These are phyloP conservation scores for Cercospora zeina DNA, from an alignment of 2,329 filamentous ascomycete species.

Conservation along the genomic window DNA sequence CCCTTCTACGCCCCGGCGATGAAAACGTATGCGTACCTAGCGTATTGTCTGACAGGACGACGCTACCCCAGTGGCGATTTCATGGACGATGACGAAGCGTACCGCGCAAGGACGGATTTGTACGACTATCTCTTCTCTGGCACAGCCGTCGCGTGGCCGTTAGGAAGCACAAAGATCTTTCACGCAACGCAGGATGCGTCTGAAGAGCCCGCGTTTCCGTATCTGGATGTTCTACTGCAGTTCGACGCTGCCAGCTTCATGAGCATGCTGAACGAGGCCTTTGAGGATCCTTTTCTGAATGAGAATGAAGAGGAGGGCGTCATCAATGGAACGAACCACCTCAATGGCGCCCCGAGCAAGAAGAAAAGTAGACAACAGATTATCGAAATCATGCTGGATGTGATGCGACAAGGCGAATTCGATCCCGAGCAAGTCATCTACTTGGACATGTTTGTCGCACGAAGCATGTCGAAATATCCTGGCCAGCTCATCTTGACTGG, in stretches of 20 bases:
- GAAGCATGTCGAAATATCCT: conserved; percentile 93
- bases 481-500: conserved; percentile 92
- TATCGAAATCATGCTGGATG: conserved; percentile 83
- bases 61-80: conserved; percentile 83
- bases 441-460: conserved; percentile 96
- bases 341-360: conserved; percentile 35
- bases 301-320: conserved; percentile 57
- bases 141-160: conserved; percentile 73
- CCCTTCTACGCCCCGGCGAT: conserved; percentile 67
- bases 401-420: conserved; percentile 80
- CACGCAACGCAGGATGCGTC: conserved; percentile 57
- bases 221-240: conserved; percentile 77
- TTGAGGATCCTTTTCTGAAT: conserved; percentile 92
- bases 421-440: conserved; percentile 82
- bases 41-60: conserved; percentile 84
- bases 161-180: conserved; percentile 61
- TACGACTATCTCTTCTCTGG: conserved; percentile 95
- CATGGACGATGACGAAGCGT: conserved; percentile 71
- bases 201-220: conserved; percentile 76
- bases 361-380: conserved; percentile 84
- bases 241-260: conserved; percentile 91
- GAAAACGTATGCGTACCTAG: conserved; percentile 93
- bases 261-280: conserved; percentile 94
- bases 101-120: conserved; percentile 78
- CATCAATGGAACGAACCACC: conserved; percentile 31